Evolutionary conservation across 2,329 filamentous ascomycete species (phyloP).

Genomic region (Zasmidium angulare): DNA sequence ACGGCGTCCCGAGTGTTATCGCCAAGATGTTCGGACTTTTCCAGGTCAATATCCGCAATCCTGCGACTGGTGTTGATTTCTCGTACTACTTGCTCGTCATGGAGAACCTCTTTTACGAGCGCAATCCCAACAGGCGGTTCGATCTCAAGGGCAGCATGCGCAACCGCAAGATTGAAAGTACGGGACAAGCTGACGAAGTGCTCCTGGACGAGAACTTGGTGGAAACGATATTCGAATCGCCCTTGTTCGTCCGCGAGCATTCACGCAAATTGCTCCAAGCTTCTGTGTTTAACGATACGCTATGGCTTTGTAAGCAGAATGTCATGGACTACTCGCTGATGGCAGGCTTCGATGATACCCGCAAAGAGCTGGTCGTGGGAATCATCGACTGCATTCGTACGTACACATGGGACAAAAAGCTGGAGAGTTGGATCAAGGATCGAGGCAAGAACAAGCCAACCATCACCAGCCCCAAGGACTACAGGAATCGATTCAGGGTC

Average conservation of each 20-base stretch:
- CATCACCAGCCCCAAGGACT: conserved; percentile 95
- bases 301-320: conserved; percentile 91
- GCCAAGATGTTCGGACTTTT: conserved; percentile 99
- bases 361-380: conserved; percentile 89
- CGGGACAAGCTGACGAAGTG: conserved; percentile 93
- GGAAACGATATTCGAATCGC: conserved; percentile 97
- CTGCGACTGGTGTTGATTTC: conserved; percentile 84
- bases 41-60: conserved; percentile 95
- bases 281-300: conserved; percentile 95
- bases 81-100: conserved; percentile 93
- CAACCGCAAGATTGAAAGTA: conserved; percentile 94
- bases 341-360: conserved; percentile 90
- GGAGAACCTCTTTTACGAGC: conserved; percentile 98
- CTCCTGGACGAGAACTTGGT: conserved; percentile 98
- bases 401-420: conserved; percentile 99
- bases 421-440: conserved; percentile 99
- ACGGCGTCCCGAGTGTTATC: conserved; percentile 88
- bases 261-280: conserved; percentile 89
- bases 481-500: conserved; percentile 92
- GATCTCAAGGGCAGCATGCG: conserved; percentile 98
- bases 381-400: conserved; percentile 99
- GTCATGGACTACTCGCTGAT: conserved; percentile 99
- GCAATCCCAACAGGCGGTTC: conserved; percentile 74
- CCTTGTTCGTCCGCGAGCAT: conserved; percentile 91
- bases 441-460: conserved; percentile 86